Percentiles rank a stretch among this genome's conserved stretches.
Conservation (phyloP, 1,139 yeast species). For the Arxiozyma heterogenica region DNA sequence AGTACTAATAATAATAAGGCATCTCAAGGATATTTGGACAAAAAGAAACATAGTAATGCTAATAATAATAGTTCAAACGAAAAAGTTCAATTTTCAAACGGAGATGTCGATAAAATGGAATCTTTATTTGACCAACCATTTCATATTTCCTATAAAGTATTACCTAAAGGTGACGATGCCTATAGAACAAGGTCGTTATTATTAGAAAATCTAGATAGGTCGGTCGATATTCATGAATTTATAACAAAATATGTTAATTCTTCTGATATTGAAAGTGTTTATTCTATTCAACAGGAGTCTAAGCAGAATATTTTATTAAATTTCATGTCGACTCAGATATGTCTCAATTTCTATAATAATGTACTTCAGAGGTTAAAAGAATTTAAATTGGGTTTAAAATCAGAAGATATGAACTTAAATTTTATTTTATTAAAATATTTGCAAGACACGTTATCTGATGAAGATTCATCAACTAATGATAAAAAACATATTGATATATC, state of each 20-base stretch:
- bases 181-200: slow-evolving; percentile 27
- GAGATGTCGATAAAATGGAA: slow-evolving; percentile 20
- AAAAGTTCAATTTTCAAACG: slow-evolving; percentile 16
- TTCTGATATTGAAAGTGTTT: slow-evolving; percentile 38
- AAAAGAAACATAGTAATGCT: not conserved
- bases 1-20: not conserved
- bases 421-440: slow-evolving; percentile 57
- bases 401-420: slow-evolving; percentile 43
- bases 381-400: slow-evolving; percentile 36
- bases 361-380: slow-evolving; percentile 37
- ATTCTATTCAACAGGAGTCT: slow-evolving; percentile 13
- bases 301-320: slow-evolving; percentile 30
- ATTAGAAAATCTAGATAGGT: slow-evolving; percentile 23
- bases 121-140: slow-evolving; percentile 16
- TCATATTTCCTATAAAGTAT: slow-evolving; percentile 18
- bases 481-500: slow-evolving; percentile 3
- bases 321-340: slow-evolving; percentile 37
- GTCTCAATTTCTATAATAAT: slow-evolving; percentile 40
- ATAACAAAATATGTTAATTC: slow-evolving; percentile 26
- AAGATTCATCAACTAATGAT: slow-evolving; percentile 40
- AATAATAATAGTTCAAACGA: not conserved
- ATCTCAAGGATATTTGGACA: not conserved
- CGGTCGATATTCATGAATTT: slow-evolving; percentile 21
- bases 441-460: slow-evolving; percentile 62
- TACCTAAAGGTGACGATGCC: slow-evolving; percentile 29